Evolutionary conservation across 2,329 filamentous ascomycete species (phyloP), one percentile per base, ranked within the genome.

Genomic region (Pseudopithomyces chartarum): DNA sequence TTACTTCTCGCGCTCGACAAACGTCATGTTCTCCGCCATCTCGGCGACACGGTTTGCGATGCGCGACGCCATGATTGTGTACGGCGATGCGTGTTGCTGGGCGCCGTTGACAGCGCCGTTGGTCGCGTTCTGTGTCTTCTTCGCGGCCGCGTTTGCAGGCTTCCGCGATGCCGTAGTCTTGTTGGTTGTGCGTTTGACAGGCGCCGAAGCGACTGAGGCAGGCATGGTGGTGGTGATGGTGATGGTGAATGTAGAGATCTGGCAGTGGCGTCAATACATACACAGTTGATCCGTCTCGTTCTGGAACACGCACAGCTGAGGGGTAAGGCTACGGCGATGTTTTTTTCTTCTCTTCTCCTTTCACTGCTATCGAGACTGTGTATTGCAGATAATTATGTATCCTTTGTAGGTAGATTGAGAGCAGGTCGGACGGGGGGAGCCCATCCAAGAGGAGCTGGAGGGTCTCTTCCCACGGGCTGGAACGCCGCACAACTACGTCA

Each of bases 21-120:
- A 81, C 15, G 80, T 82, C 62, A 81, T 80, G 70, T 80, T 81
- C 70, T 82, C 80, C 7, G 80, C 80, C 79, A 82, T 81, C 63
- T 82, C 80, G 6, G 79, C 80, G 12, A 82, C 79, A 44, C 80
- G 74, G 67, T 82, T 82, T 42, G 79, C 79, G 58, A 82, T 81
- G 40, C 80, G 64, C 43, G 74, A 76, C 8, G 79, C 80, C 80
- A 82, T 82, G 68, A 82, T 81, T 44, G 77, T 78, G 69, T 82
- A 82, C 34, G 80, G 78, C 33, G 79, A 81, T 38, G 76, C 66
- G 51, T 69, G 67, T 3, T 65, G 56, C 33, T 64, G 55, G 13
- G 54, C 54, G n/a, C 69, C 72, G 54, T 75, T 75, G 15, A 55
- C 57, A 2, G 65, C 61, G 51, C 69, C 66, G 47, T 70, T 69